Base-by-base conservation (phyloP, 2,329 filamentous ascomycete genomes). In the Chaetothyriales sp. region DNA sequence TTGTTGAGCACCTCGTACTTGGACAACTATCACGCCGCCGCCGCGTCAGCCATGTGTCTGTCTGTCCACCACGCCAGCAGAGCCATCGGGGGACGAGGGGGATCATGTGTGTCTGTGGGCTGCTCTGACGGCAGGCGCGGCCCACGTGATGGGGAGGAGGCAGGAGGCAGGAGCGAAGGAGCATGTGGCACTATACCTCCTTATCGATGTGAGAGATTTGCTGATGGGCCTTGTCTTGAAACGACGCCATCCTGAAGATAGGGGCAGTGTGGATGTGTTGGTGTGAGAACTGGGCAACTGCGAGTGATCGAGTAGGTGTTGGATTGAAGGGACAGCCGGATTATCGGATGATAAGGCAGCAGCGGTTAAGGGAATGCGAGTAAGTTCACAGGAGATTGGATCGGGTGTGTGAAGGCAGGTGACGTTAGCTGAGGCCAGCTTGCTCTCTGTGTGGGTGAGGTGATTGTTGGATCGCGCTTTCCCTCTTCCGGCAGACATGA, bases 201-300 rank as follows among this genome's bases (percentile, higher is more conserved):
- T 83, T 83, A 73, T 83, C 80, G 65, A 83, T 77, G 72, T 82
- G 78, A 61, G 77, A 77, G 62, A 83, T 75, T 61, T 79, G 74
- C 67, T 81, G 74, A 70, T 81, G 77, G 62, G 77, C 76, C 67
- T 75, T 74, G 63, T 81, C 78, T 68, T 81, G 78, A 70, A 81
- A 75, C 65, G 75, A 60, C 50, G 53, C 52, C 59, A 61, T 61
- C 43, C 45, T 59, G 55, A 51, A 8, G 43, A 49, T 19, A 25
- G 5, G 19, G 48, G 20, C 20, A 28, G 15, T 40, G 25, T 25
- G 33, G 25, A 10, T 40, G 25, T 25, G 33, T 4, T 33, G 19
- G 2, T 33, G 19, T 20, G 48, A 3, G 43, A 20, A n/a, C 18
- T n/a, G 49, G 20, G 43, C 2, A 9, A 28, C 10, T 4, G 20